Evolutionary conservation across 1,284 basidiomycete species (phyloP), one percentile per base, ranked within the genome.

Genomic region (Tilletiopsis washingtonensis): DNA sequence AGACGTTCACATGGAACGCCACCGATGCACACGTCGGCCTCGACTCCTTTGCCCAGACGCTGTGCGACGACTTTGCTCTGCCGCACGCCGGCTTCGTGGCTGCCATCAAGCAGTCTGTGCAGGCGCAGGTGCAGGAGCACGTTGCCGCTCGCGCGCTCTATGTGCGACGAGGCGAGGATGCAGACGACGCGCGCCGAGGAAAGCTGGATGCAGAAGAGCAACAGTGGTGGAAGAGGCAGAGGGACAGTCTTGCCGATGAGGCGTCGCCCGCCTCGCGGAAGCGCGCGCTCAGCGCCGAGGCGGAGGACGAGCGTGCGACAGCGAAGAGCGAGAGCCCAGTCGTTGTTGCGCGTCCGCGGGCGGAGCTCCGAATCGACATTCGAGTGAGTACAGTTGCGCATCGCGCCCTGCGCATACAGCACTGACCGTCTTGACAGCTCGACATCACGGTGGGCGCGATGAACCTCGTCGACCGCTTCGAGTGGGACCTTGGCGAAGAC

Each of bases 1-100:
- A 99, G 73, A 91, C 93, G 0, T 96, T 98, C 74, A 82, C 93
- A 29, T 99, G 93, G 93, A 96, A 98, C 69, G 76, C 91, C 46
- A 43, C 69, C 88, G 93, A 97, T 74, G 83, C 86, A 2, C 78
- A 89, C 46, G 82, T 94, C 32, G 87, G 88, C 0, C 88, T 91
- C 2, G 88, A 94, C 67, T 75, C 83, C 34, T 96, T 98, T 67
- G 91, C 91, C 0, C 84, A 86, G 62, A 84, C 84, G 9, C 77
- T 98, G 17, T 85, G 93, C 39, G 91, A 96, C 64, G 94, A 99
- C 74, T 90, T 97, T 60, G 78, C 79, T 12, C 80, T 98, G 38
- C 80, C 87, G 0, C 73, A 81, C 6, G 54, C 70, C 15, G 81
- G 77, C 45, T 89, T 91, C 74, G 81, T 84, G 52, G 73, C 78